phyloP scores from a whole-genome alignment of 176 grass and related monocot genomes.

The Avena eriantha region DNA sequence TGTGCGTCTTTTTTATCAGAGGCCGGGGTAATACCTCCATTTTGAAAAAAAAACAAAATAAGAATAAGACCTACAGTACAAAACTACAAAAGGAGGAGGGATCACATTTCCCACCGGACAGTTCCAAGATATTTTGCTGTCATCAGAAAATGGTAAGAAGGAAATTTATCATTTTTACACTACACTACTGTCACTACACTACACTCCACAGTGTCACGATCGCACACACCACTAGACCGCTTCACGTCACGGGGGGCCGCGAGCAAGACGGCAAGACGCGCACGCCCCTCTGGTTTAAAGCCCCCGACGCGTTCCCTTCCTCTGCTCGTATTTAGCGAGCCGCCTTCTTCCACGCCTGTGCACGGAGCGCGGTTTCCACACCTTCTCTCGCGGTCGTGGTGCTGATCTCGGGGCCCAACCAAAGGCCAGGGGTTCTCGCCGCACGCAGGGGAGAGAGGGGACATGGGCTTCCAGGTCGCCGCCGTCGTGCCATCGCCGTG shows the following conservation, averaged over 20 bases:
- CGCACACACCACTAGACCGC: background rate
- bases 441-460: background rate
- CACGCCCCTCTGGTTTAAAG: slow-evolving; percentile 42
- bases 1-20: no score
- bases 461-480: slow-evolving; percentile 52
- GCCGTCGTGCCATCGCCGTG: slow-evolving; percentile 43
- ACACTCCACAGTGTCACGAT: slow-evolving; percentile 14
- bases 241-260: slow-evolving; percentile 38
- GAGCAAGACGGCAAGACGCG: slow-evolving; percentile 27
- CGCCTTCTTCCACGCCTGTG: slow-evolving; percentile 29
- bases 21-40: no score
- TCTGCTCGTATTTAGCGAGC: slow-evolving; percentile 23
- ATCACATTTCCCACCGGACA: background rate
- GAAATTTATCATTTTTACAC: background rate
- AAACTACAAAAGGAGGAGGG: background rate
- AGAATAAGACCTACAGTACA: no score
- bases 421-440: slow-evolving; percentile 1
- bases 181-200: no score
- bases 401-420: slow-evolving; percentile 33
- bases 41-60: no score
- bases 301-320: slow-evolving; percentile 2
- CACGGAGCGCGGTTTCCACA: slow-evolving; percentile 27
- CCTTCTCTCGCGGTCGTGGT: slow-evolving; percentile 17
- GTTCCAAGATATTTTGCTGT: background rate
- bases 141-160: background rate